Evolutionary conservation across 2,329 filamentous ascomycete genomes (phyloP).

Genomic region (Acephala macrosclerotiorum): DNA sequence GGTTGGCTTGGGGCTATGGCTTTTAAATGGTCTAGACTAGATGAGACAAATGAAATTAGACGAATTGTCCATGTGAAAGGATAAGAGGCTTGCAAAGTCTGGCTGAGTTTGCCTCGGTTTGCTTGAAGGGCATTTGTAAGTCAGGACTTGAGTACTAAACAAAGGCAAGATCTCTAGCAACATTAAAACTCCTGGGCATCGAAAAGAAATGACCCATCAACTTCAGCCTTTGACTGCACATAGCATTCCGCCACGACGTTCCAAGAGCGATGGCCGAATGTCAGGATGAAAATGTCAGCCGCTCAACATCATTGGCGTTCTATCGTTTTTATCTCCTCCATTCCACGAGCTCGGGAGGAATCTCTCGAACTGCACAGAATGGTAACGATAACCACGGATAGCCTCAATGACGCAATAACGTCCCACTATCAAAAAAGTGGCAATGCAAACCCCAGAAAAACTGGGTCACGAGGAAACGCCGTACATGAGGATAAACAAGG

Average conservation of each 20-base stretch:
- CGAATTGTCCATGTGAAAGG: not conserved
- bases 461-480: not conserved
- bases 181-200: not conserved
- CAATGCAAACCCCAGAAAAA: not conserved
- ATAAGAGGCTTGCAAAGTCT: not conserved
- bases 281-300: not conserved
- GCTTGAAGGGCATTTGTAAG: too few relatives aligned
- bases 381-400: not conserved
- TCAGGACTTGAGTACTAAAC: not conserved
- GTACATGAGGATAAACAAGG: not conserved
- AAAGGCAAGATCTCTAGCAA: too few relatives aligned
- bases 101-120: too few relatives aligned
- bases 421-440: not conserved
- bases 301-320: not conserved
- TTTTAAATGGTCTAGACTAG: not conserved
- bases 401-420: slow-evolving; percentile 2
- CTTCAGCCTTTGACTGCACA: not conserved
- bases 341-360: not conserved
- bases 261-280: not conserved
- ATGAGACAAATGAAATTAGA: not conserved
- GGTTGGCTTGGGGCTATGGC: not conserved
- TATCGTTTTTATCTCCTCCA: not conserved
- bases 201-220: not conserved
- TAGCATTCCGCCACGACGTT: not conserved
- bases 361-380: not conserved